phyloP scores from a whole-genome alignment of 768 basidiomycete species.

The Calocera viscosa region DNA sequence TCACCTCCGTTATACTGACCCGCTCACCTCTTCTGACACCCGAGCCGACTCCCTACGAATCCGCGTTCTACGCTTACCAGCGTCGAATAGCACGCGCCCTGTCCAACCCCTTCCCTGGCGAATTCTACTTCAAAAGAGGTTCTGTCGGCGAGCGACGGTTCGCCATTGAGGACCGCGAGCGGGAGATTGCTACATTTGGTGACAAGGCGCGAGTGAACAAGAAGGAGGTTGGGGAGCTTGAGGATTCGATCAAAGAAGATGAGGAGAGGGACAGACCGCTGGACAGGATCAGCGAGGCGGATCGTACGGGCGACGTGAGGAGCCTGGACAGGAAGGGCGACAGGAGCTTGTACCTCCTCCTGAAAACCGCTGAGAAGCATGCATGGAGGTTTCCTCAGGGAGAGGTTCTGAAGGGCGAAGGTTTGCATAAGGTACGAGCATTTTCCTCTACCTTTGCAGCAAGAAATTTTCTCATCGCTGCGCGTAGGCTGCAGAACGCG shows the following conservation, averaged over 20 bases:
- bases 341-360: constrained; percentile 77
- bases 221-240: constrained; percentile 30
- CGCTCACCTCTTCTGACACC: constrained; percentile 28
- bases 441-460: constrained; percentile 14
- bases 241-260: constrained; percentile 39
- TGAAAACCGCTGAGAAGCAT: constrained; percentile 41
- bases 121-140: constrained; percentile 91
- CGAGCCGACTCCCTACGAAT: constrained; percentile 54
- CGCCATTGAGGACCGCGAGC: constrained; percentile 55
- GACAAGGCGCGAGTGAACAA: constrained; percentile 40
- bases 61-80: constrained; percentile 74
- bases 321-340: constrained; percentile 73
- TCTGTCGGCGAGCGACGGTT: constrained; percentile 74
- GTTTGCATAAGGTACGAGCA: constrained; percentile 60
- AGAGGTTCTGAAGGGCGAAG: constrained; percentile 46
- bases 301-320: constrained; percentile 46
- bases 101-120: constrained; percentile 74
- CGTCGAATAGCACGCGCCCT: constrained; percentile 70
- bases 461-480: constrained; percentile 17
- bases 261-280: constrained; percentile 26
- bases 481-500: constrained; percentile 56
- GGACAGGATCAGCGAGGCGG: constrained; percentile 50
- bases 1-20: constrained; percentile 28
- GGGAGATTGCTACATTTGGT: constrained; percentile 67
- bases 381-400: constrained; percentile 77